Evolutionary conservation across 164 flowering plant species (phyloP), one percentile per base, ranked within the genome.

Genomic region (Cinnamomum micranthum): DNA sequence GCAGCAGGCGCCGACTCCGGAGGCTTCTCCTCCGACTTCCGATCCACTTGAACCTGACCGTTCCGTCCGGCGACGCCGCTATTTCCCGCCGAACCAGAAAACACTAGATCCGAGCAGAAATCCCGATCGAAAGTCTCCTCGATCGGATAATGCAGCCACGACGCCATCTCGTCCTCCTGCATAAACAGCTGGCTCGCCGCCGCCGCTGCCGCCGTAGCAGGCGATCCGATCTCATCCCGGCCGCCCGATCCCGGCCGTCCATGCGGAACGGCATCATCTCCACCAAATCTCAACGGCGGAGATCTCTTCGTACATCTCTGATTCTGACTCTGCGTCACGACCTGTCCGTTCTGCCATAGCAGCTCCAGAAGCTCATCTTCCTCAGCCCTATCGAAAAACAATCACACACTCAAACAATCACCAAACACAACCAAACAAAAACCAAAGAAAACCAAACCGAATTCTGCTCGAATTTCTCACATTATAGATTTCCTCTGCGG

Each of bases 131-230:
- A 81, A 20, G 82, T 41, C 62, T 85, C 86, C 20, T 87, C 88
- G 22, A 90, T 83, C 11, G 93, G 89, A 65, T 86, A 88, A 70
- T 94, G 95, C 50, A 95, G 86, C 97, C 95, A 95, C 0, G 97
- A 85, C 15, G 91, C 89, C 98, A 95, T 91, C 82, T 92, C 97
- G 71, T 91, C 98, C 67, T 95, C 98, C 69, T 89, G 94, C 83
- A 92, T 89, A 77, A 89, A 91, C 23, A 90, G 86, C 28, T 84
- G 85, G 20, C 77, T 59, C 24, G 77, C 60, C 66, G 82, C 50
- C 60, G 74, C 65, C 47, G 77, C 60, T 66, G 82, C 50, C 60
- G 74, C 65, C 47, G 47, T 31, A 31, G 33, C 22, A 10, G 78
- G 52, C 2, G 82, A 28, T 22, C 76, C 77, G 75, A 79, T 71